These are phyloP conservation scores for Microascus cirrosus DNA, from an alignment of 2,329 filamentous ascomycete species.

Conservation along the genomic window DNA sequence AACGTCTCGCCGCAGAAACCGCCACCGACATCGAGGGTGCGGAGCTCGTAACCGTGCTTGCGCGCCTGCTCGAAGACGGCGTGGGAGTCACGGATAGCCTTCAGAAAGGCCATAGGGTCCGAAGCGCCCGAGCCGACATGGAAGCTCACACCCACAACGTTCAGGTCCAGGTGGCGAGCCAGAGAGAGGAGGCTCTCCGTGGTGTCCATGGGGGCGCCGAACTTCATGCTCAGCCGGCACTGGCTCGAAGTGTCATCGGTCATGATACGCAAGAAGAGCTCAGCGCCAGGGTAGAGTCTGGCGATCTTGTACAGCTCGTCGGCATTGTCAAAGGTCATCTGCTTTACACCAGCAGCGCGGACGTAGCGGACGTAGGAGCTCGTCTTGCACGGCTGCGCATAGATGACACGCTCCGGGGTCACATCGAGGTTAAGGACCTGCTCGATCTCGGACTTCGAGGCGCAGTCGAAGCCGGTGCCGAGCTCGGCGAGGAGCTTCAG, in stretches of 20 bases:
- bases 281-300: conserved; percentile 76
- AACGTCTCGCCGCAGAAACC: conserved; percentile 89
- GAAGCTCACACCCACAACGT: conserved; percentile 93
- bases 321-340: conserved; percentile 99
- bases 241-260: conserved; percentile 93
- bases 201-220: conserved; percentile 79
- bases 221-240: conserved; percentile 94
- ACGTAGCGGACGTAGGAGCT: conserved; percentile 95
- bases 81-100: conserved; percentile 83
- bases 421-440: conserved; percentile 75
- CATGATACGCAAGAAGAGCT: conserved; percentile 87
- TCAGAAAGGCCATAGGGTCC: conserved; percentile 82
- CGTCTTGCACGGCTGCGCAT: conserved; percentile 98
- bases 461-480: conserved; percentile 94
- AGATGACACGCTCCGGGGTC: conserved; percentile 87
- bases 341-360: conserved; percentile 71
- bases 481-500: conserved; percentile 78
- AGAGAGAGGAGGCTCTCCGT: conserved; percentile 67
- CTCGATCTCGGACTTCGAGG: conserved; percentile 95
- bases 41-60: conserved; percentile 65
- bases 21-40: conserved; percentile 86
- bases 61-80: conserved; percentile 78
- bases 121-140: conserved; percentile 95
- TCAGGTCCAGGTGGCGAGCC: conserved; percentile 72
- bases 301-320: conserved; percentile 98